phyloP scores from a whole-genome alignment of 768 basidiomycete species.

The Boletus reticuloceps region DNA sequence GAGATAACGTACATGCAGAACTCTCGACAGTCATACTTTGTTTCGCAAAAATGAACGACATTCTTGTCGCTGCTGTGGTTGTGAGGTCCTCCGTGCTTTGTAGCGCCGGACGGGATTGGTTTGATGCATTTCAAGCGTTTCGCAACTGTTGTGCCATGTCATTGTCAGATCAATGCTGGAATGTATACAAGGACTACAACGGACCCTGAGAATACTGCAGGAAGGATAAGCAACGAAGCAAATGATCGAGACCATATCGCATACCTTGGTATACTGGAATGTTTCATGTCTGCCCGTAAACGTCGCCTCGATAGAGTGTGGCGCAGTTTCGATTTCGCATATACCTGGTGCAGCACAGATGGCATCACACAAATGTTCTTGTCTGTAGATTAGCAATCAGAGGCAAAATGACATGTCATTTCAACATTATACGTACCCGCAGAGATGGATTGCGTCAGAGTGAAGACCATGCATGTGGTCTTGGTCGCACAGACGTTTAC shows the following conservation, averaged over 20 bases:
- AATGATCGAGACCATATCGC: background rate
- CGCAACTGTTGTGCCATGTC: constrained; percentile 32
- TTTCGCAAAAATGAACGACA: constrained; percentile 55
- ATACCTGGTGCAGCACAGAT: constrained; percentile 46
- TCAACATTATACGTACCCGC: constrained; percentile 41
- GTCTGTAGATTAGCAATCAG: constrained; percentile 31
- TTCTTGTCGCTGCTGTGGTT: constrained; percentile 43
- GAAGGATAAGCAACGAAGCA: background rate
- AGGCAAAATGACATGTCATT: background rate
- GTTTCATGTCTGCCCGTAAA: constrained; percentile 59
- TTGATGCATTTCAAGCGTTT: constrained; percentile 51
- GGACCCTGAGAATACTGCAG: constrained; percentile 53
- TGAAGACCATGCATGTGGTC: constrained; percentile 55
- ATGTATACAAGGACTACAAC: background rate
- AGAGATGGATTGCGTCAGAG: constrained; percentile 44
- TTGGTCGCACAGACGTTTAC: constrained; percentile 48
- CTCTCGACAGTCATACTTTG: constrained; percentile 30
- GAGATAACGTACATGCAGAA: background rate
- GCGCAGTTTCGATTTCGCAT: constrained; percentile 58
- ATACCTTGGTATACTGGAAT: constrained; percentile 64
- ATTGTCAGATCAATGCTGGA: background rate
- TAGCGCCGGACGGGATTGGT: constrained; percentile 41
- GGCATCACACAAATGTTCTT: constrained; percentile 47
- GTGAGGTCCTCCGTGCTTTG: constrained; percentile 47
- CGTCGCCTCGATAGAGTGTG: constrained; percentile 58